These are phyloP conservation scores for Sclerotinia glacialis DNA, from an alignment of 2,329 filamentous ascomycete genomes.

Conservation along the genomic window DNA sequence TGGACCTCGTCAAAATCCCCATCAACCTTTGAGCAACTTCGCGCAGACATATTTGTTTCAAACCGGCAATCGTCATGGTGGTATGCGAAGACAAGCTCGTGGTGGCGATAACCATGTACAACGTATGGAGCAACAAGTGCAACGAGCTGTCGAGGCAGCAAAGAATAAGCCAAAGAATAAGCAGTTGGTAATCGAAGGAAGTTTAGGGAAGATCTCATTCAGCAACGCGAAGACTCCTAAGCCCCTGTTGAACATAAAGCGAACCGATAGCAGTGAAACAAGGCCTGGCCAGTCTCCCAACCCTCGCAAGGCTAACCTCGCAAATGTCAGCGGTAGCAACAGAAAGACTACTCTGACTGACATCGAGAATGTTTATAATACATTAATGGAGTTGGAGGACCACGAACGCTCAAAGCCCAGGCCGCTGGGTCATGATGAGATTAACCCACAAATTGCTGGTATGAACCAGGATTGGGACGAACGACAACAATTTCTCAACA, in stretches of 20 bases:
- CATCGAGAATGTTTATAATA: slow-evolving; percentile 84
- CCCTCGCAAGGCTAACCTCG: slow-evolving; percentile 43
- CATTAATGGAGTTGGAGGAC: slow-evolving; percentile 90
- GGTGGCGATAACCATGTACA: slow-evolving; percentile 96
- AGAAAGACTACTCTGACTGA: slow-evolving; percentile 80
- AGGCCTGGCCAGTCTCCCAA: slow-evolving; percentile 50
- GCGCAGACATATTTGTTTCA: slow-evolving; percentile 97
- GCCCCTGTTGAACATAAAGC: slow-evolving; percentile 92
- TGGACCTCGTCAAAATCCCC: slow-evolving; percentile 83
- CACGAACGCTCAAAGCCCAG: slow-evolving; percentile 79
- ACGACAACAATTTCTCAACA: slow-evolving; percentile 67
- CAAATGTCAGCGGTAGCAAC: slow-evolving; percentile 60
- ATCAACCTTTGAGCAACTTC: slow-evolving; percentile 91
- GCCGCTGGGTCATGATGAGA: slow-evolving; percentile 57
- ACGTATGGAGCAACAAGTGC: slow-evolving; percentile 98
- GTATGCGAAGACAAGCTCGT: slow-evolving; percentile 69
- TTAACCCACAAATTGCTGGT: slow-evolving; percentile 67
- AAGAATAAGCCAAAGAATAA: slow-evolving; percentile 98
- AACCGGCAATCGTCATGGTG: slow-evolving; percentile 79
- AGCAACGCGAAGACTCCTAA: slow-evolving; percentile 98
- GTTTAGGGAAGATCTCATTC: slow-evolving; percentile 95
- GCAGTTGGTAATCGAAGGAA: slow-evolving; percentile 93
- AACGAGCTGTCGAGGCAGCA: slow-evolving; percentile 92
- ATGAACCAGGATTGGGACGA: slow-evolving; percentile 78
- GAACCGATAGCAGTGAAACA: slow-evolving; percentile 65